Conservation (phyloP, 805 yeast species). For the Barnettozyma wickerhamii region DNA sequence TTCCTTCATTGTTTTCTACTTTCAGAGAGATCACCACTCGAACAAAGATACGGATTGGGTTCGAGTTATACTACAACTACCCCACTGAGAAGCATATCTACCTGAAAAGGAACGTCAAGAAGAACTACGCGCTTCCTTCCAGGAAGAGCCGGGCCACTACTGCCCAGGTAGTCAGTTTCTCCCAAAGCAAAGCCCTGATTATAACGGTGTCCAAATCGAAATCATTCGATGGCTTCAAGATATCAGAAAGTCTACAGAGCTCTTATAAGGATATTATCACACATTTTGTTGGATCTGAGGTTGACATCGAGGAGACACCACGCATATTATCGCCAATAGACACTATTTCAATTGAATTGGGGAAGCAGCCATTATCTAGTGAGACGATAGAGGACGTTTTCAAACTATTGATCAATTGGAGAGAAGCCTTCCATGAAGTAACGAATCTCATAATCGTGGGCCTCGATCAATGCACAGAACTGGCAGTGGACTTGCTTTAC, state of each 20-base stretch:
- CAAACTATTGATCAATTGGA: slow-evolving; percentile 46
- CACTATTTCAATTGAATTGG: slow-evolving; percentile 31
- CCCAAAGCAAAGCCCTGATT: background rate
- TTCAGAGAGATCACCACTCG: slow-evolving; percentile 29
- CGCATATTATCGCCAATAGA: background rate
- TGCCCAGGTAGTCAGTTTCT: background rate
- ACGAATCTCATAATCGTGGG: slow-evolving; percentile 47
- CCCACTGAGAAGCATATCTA: slow-evolving; percentile 34
- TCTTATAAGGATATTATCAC: slow-evolving; percentile 9
- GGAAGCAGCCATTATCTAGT: slow-evolving; percentile 20
- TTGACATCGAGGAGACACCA: too few relatives aligned
- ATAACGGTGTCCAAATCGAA: background rate
- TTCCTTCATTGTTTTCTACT: background rate
- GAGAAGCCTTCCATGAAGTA: slow-evolving; percentile 40
- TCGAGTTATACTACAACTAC: slow-evolving; percentile 34
- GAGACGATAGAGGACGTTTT: slow-evolving; percentile 38
- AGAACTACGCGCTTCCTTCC: background rate
- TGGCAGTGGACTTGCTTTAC: slow-evolving; percentile 43
- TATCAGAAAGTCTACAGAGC: slow-evolving; percentile 27
- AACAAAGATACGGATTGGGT: slow-evolving; percentile 32
- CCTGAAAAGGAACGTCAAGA: slow-evolving; percentile 21
- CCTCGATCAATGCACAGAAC: slow-evolving; percentile 51
- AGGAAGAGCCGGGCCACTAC: background rate
- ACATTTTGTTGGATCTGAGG: too few relatives aligned
- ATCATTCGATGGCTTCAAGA: background rate